Percentiles rank a stretch among this genome's conserved stretches.
Conservation (phyloP, 352 stramenopile genomes). For the Globisporangium canariense region DNA sequence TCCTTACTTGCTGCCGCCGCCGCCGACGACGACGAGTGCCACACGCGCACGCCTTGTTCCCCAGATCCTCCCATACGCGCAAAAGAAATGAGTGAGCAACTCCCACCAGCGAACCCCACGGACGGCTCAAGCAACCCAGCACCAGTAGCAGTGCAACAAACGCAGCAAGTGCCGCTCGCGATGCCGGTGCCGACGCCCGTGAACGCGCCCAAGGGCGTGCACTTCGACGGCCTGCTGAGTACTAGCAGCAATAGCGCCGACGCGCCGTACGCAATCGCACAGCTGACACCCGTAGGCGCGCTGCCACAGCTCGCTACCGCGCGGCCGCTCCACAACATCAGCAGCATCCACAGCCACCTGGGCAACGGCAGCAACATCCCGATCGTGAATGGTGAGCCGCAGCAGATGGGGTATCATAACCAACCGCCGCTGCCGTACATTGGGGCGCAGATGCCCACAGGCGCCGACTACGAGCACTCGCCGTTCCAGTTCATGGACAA, state of each 20-base stretch:
- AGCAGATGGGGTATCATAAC: slow-evolving; percentile 14
- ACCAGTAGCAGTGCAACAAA: too few species aligned
- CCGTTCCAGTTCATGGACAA: slow-evolving; percentile 61
- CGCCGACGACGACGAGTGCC: too few species aligned
- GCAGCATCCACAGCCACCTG: slow-evolving; percentile 33
- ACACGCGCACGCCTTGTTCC: not conserved
- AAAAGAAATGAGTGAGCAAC: not conserved
- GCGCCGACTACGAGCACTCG: slow-evolving; percentile 30
- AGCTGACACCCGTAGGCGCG: slow-evolving; percentile 28
- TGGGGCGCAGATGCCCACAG: slow-evolving; percentile 28
- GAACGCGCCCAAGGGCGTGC: slow-evolving; percentile 3
- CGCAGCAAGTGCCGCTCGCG: not conserved
- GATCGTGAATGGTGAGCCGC: slow-evolving; percentile 15
- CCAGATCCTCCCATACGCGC: not conserved
- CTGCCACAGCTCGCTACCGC: slow-evolving; percentile 44
- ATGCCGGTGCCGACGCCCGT: slow-evolving; percentile 5
- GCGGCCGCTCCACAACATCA: slow-evolving; percentile 33
- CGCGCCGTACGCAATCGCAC: slow-evolving; percentile 32
- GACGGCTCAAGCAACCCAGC: not conserved
- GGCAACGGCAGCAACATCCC: slow-evolving; percentile 38
- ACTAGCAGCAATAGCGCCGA: slow-evolving; percentile 9
- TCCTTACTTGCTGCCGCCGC: too few species aligned
- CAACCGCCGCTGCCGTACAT: slow-evolving; percentile 24
- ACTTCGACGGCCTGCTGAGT: slow-evolving; percentile 12
- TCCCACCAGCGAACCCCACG: not conserved